These are phyloP conservation scores for Rhodotorula sp. DNA, from an alignment of 1,284 basidiomycete species.

Conservation along the genomic window DNA sequence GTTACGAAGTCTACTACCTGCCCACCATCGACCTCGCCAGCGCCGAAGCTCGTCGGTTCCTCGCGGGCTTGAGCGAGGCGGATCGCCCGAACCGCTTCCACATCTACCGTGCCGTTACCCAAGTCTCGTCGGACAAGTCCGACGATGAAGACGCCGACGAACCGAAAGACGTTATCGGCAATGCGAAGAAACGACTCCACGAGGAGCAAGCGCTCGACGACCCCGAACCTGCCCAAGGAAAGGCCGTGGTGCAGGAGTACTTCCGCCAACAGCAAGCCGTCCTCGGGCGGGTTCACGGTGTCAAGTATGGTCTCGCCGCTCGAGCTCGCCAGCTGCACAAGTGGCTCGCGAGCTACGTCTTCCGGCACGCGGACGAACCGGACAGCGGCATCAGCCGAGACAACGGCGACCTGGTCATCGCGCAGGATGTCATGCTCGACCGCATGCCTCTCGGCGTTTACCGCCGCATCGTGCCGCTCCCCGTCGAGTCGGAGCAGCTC, in stretches of 20 bases:
- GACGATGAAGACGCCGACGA: background rate
- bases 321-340: constrained; percentile 65
- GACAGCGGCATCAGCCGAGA: constrained; percentile 56
- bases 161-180: background rate
- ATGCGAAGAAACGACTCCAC: background rate
- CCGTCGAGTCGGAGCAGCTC: constrained; percentile 58
- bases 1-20: constrained; percentile 44
- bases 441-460: constrained; percentile 62
- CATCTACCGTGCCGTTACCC: background rate
- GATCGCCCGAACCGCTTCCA: background rate
- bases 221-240: constrained; percentile 50
- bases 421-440: constrained; percentile 59
- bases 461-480: constrained; percentile 61
- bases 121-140: background rate
- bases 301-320: constrained; percentile 61
- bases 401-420: constrained; percentile 55
- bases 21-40: constrained; percentile 20
- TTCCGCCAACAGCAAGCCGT: constrained; percentile 65
- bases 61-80: background rate
- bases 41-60: constrained; percentile 14
- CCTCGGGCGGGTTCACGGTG: constrained; percentile 66
- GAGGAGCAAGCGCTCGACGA: background rate
- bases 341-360: constrained; percentile 50
- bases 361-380: constrained; percentile 49
- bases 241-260: constrained; percentile 58